A percentile compares a stretch with the other conserved stretches of the same genome.
Evolutionary conservation across 2,329 filamentous ascomycete genomes (phyloP).

Genomic region (Hypoxylon sp.): DNA sequence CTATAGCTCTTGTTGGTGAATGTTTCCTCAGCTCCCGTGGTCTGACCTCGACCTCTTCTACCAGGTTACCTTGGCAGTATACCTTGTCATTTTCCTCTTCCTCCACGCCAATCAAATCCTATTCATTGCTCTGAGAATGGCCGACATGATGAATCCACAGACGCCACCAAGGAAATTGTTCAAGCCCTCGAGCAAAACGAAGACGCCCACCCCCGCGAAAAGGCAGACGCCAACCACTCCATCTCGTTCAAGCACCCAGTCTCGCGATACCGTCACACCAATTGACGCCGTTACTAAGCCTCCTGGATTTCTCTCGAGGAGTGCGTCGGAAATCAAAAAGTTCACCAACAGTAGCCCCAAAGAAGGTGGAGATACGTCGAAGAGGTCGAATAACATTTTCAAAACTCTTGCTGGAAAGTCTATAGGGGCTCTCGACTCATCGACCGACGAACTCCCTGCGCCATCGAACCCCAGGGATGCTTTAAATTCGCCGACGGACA

Average conservation of each 20-base stretch:
- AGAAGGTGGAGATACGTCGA: conserved; percentile 26
- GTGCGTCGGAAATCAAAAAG: conserved; percentile 31
- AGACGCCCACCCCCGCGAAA: conserved; percentile 47
- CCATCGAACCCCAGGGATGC: conserved; percentile 29
- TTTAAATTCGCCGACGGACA: conserved; percentile 41
- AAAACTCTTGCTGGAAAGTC: conserved; percentile 29
- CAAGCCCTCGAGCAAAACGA: conserved; percentile 50
- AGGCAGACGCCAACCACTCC: conserved; percentile 35
- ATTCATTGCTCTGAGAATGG: conserved; percentile 41
- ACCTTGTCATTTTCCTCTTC: conserved; percentile 43
- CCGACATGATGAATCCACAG: conserved; percentile 46
- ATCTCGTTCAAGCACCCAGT: conserved; percentile 30
- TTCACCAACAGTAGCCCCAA: conserved; percentile 8
- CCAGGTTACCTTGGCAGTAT: conserved; percentile 43
- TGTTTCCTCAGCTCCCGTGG: conserved; percentile 24
- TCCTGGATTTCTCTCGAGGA: conserved; percentile 25
- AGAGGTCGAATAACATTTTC: conserved; percentile 3
- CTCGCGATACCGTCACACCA: conserved; percentile 42
- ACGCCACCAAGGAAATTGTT: conserved; percentile 51
- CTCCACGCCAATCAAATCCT: conserved; percentile 41
- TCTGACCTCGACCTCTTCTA: conserved; percentile 40
- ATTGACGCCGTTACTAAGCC: conserved; percentile 45
- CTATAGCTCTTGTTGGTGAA: conserved; percentile 29
- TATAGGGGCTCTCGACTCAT: conserved; percentile 14
- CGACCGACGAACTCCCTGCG: conserved; percentile 16